These are phyloP conservation scores for Dacryopinax primogenitus DNA, from an alignment of 768 basidiomycete genomes.

Conservation along the genomic window DNA sequence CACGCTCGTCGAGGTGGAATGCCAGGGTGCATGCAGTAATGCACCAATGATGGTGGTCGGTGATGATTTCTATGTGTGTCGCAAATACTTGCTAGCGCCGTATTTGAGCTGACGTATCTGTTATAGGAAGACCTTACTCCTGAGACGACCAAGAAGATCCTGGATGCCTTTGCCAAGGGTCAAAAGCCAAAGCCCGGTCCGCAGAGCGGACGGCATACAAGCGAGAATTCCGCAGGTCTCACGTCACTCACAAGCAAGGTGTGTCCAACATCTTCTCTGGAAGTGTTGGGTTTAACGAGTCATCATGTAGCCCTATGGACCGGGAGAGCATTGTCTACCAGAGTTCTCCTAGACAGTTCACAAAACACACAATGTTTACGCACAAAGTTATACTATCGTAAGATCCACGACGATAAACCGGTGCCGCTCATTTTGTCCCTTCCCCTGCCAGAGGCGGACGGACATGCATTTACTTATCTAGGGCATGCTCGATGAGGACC, in stretches of 20 bases:
- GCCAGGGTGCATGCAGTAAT: constrained; percentile 96
- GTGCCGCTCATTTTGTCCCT: too few species aligned
- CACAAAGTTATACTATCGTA: too few species aligned
- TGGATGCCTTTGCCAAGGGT: constrained; percentile 37
- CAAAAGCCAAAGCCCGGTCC: constrained; percentile 88
- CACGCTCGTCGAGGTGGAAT: constrained; percentile 95
- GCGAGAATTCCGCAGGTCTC: constrained; percentile 85
- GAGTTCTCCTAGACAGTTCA: constrained; percentile 56
- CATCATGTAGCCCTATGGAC: constrained; percentile 73
- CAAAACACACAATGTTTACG: not conserved
- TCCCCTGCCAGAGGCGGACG: too few species aligned
- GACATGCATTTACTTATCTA: too few species aligned
- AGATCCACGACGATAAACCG: too few species aligned
- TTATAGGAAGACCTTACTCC: constrained; percentile 34
- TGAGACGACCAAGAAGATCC: constrained; percentile 31
- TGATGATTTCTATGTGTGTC: constrained; percentile 91
- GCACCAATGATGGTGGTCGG: constrained; percentile 93
- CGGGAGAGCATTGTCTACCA: constrained; percentile 73
- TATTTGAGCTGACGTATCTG: constrained; percentile 10
- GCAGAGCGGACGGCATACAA: constrained; percentile 72
- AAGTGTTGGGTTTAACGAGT: constrained; percentile 13
- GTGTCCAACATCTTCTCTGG: constrained; percentile 15
- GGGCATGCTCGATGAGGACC: too few species aligned
- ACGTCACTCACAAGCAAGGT: constrained; percentile 70
- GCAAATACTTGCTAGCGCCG: not conserved